Evolutionary conservation across 306 rosid species (phyloP).

Genomic region (Fagus sylvatica): DNA sequence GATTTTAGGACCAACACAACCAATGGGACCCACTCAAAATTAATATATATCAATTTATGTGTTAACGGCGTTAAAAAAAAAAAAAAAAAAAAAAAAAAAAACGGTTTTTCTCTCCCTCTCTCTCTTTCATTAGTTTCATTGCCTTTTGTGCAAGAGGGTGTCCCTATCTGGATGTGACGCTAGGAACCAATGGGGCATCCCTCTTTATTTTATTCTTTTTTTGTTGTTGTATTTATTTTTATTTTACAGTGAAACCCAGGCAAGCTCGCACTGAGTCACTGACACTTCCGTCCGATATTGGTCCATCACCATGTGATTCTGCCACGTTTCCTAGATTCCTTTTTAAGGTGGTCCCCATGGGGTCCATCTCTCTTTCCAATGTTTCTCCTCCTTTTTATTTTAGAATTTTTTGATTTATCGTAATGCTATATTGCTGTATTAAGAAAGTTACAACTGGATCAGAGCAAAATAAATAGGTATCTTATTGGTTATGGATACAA

Average conservation of each 20-base stretch:
- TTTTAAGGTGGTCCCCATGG: conserved; percentile 4
- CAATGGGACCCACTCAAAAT: conserved; percentile 39
- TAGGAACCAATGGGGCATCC: conserved; percentile 15
- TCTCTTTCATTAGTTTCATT: background rate
- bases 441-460: too few relatives aligned
- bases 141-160: conserved; percentile 8
- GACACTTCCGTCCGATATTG: conserved; percentile 12
- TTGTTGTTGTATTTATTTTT: background rate
- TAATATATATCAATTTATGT: background rate
- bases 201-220: background rate
- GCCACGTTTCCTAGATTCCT: conserved; percentile 40
- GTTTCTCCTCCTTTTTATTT: background rate
- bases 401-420: too few relatives aligned
- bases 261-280: conserved; percentile 16
- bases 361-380: background rate
- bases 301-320: conserved; percentile 39
- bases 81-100: too few relatives aligned
- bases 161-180: conserved; percentile 38
- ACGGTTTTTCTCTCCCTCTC: background rate
- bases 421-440: too few relatives aligned
- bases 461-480: too few relatives aligned
- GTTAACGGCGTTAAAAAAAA: conserved; percentile 24
- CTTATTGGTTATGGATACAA: too few relatives aligned
- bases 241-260: conserved; percentile 7
- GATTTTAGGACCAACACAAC: conserved; percentile 50